Base-by-base conservation (phyloP, 2,329 filamentous ascomycete species). In the Aureobasidium sp. region DNA sequence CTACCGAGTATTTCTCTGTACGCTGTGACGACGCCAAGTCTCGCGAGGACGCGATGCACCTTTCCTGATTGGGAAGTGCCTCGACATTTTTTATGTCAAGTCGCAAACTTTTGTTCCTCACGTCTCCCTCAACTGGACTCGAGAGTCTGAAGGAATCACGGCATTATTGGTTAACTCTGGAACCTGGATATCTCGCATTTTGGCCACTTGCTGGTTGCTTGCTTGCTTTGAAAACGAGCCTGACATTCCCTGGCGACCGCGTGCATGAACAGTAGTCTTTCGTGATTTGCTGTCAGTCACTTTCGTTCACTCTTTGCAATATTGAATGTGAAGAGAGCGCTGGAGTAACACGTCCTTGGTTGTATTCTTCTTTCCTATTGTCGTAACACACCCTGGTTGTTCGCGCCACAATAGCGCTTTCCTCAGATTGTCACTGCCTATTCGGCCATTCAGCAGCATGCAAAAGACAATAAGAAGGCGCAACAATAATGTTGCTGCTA, bases 221-320 rank as follows among this genome's bases (percentile, higher is more conserved):
- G 13, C 37, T 21, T 13, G 17, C 7, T 23, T 13, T 42, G 25
- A 21, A 17, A 29, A 42, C 37, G 38, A 31, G 4, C n/a, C 23
- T 42, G 50, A n/a, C 49, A 23, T 38, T 27, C 33, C 50, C 23
- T 46, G 27, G 53, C 31, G 27, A 37, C 29, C 31, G 40, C 29
- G 53, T 45, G 53, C 53, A 57, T 57, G 19, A 57, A 57, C 53
- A 57, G 53, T 57, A 57, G 53, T 57, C 53, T 57, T n/a, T 37
- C 53, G 53, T 57, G 53, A 57, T 57, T 37, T 46, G 40, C 53
- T 57, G 53, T 57, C 33, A n/a, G 29, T 27, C 23, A 29, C 43
- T 57, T 15, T 37, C n/a, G 29, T 35, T 57, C 40, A 29, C 40
- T 35, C 13, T 13, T n/a, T 35, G 17, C 38, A 25, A 55, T 21